Evolutionary conservation across 2,329 filamentous ascomycete genomes (phyloP).

Genomic region (Chalara sp.): DNA sequence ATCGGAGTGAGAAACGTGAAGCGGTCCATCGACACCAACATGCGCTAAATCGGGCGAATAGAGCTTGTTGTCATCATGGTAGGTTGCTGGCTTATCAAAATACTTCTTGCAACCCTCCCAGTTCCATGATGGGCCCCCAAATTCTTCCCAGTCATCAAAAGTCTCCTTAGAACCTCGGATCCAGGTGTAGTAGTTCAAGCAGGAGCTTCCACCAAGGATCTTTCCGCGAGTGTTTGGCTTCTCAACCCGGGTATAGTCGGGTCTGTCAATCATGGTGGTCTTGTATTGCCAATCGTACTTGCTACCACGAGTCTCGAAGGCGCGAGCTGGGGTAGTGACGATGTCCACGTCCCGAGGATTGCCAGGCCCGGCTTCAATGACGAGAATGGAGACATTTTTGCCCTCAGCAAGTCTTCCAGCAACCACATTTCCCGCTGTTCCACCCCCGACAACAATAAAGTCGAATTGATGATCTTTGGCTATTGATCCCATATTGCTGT

Average conservation of each 20-base stretch:
- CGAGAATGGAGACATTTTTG: slow-evolving; percentile 37
- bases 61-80: slow-evolving; percentile 45
- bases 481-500: background rate
- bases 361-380: slow-evolving; percentile 40
- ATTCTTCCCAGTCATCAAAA: slow-evolving; percentile 44
- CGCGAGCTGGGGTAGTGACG: slow-evolving; percentile 45
- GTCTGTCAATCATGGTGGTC: slow-evolving; percentile 51
- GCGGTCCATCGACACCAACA: slow-evolving; percentile 44
- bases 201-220: slow-evolving; percentile 40
- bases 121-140: slow-evolving; percentile 44
- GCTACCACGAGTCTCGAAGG: slow-evolving; percentile 46
- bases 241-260: slow-evolving; percentile 53
- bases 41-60: slow-evolving; percentile 40
- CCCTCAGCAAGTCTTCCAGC: slow-evolving; percentile 46
- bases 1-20: slow-evolving; percentile 48
- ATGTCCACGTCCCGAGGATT: slow-evolving; percentile 43
- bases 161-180: slow-evolving; percentile 49
- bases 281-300: slow-evolving; percentile 56
- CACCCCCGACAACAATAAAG: slow-evolving; percentile 35
- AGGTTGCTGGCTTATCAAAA: slow-evolving; percentile 47
- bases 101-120: slow-evolving; percentile 46
- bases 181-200: slow-evolving; percentile 62
- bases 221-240: slow-evolving; percentile 49
- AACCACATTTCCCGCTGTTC: slow-evolving; percentile 41
- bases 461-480: slow-evolving; percentile 25